phyloP scores from a whole-genome alignment of 371 early-diverging fungal species.

The Mucor lusitanicus region DNA sequence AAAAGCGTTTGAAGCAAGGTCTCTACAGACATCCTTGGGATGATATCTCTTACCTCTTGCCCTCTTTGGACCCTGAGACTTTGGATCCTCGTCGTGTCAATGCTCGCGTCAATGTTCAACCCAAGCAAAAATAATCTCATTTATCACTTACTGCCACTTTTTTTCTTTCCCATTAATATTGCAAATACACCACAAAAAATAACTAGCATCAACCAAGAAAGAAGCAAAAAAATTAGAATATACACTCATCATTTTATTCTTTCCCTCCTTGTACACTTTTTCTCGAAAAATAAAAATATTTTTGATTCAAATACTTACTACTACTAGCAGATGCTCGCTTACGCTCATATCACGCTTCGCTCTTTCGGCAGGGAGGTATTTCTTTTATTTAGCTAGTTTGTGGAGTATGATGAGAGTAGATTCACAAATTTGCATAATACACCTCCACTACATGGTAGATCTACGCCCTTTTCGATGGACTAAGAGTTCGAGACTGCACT shows the following conservation, averaged over 20 bases:
- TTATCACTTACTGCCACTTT: background rate
- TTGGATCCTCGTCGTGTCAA: slow-evolving; percentile 56
- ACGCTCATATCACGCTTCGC: too few species aligned
- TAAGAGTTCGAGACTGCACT: too few species aligned
- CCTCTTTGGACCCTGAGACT: slow-evolving; percentile 51
- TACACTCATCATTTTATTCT: background rate
- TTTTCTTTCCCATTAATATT: background rate
- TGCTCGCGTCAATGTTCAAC: slow-evolving; percentile 52
- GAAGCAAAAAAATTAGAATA: background rate
- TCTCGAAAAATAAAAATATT: background rate
- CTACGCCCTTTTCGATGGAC: too few species aligned
- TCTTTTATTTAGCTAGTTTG: too few species aligned
- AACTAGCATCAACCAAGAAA: background rate
- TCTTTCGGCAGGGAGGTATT: too few species aligned
- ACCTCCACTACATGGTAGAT: too few species aligned
- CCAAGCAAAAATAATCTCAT: slow-evolving; percentile 16
- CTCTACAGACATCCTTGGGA: slow-evolving; percentile 98
- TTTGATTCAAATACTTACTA: background rate
- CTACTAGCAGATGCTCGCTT: too few species aligned
- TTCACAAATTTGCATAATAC: too few species aligned
- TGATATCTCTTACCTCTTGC: slow-evolving; percentile 92
- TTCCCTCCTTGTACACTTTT: background rate
- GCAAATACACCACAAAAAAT: background rate
- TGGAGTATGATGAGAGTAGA: too few species aligned
- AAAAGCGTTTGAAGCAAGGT: slow-evolving; percentile 97